phyloP scores from a whole-genome alignment of 495 filamentous ascomycete genomes.

The Aspergillus steynii region DNA sequence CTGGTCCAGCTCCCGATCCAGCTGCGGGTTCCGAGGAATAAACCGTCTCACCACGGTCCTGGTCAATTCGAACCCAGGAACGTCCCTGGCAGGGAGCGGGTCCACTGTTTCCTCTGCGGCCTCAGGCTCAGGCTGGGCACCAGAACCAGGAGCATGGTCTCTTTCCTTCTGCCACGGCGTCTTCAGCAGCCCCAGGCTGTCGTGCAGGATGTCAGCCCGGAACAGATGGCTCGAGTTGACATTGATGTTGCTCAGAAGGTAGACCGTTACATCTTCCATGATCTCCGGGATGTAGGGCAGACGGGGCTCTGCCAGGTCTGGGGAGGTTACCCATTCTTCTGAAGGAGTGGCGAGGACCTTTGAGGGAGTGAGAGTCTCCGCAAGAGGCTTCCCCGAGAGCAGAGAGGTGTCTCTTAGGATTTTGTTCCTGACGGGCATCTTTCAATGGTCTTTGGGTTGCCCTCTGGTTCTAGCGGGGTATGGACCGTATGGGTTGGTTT shows the following conservation, averaged over 20 bases:
- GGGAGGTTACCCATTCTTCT: conserved; percentile 37
- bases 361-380: conserved; percentile 29
- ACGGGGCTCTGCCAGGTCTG: conserved; percentile 27
- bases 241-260: conserved; percentile 81
- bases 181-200: conserved; percentile 41
- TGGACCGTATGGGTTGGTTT: no score
- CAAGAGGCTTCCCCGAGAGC: conserved; percentile 33
- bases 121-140: not conserved
- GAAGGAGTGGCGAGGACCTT: conserved; percentile 10
- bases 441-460: not conserved
- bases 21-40: conserved; percentile 75
- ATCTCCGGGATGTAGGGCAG: conserved; percentile 54
- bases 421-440: conserved; percentile 11
- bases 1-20: conserved; percentile 74
- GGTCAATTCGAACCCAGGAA: conserved; percentile 54
- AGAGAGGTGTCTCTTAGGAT: conserved; percentile 21
- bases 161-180: conserved; percentile 31
- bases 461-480: not conserved
- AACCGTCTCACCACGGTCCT: conserved; percentile 70
- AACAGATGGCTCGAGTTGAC: conserved; percentile 81
- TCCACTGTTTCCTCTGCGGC: conserved; percentile 10
- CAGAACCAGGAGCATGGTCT: conserved; percentile 6
- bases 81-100: conserved; percentile 31
- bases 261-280: conserved; percentile 66
- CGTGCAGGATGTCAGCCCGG: conserved; percentile 78